phyloP scores from a whole-genome alignment of 805 yeast species.

The Ogataea pini region DNA sequence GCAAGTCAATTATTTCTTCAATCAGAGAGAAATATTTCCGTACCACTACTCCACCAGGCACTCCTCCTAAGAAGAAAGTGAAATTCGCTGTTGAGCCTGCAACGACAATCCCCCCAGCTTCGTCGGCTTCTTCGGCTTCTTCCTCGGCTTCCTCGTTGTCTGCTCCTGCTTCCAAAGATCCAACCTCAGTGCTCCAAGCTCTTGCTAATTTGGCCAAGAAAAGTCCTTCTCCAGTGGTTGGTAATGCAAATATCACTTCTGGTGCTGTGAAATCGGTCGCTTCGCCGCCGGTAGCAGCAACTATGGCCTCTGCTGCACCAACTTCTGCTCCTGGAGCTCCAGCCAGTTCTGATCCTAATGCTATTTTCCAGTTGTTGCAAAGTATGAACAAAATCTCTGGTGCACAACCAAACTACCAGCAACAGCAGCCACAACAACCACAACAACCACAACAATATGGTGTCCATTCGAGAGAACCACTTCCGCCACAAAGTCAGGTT shows the following conservation, averaged over 20 bases:
- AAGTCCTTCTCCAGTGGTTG: conserved; percentile 37
- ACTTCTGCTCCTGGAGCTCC: conserved; percentile 16
- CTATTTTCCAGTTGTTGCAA: conserved; percentile 54
- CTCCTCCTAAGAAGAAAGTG: conserved; percentile 49
- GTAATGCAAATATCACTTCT: conserved; percentile 38
- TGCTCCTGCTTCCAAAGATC: conserved; percentile 40
- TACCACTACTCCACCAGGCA: conserved; percentile 71
- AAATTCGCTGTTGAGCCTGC: conserved; percentile 28
- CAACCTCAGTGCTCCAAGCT: conserved; percentile 69
- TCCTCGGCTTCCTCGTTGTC: conserved; percentile 10
- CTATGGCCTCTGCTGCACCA: neutral
- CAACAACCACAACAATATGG: conserved; percentile 23
- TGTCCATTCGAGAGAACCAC: conserved; percentile 13
- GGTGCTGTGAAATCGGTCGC: conserved; percentile 12
- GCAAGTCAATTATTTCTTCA: conserved; percentile 50
- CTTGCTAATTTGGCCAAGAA: conserved; percentile 60
- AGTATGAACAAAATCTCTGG: conserved; percentile 42
- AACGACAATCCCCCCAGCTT: conserved; percentile 12
- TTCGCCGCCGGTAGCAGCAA: neutral
- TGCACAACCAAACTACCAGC: conserved; percentile 25
- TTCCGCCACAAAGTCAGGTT: conserved; percentile 26
- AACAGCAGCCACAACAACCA: conserved; percentile 13
- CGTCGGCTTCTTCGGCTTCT: conserved; percentile 25
- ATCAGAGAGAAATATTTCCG: conserved; percentile 61
- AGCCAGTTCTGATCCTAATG: conserved; percentile 37